Conservation (phyloP, 129 eudicot genomes). For the Dittrichia graveolens region DNA sequence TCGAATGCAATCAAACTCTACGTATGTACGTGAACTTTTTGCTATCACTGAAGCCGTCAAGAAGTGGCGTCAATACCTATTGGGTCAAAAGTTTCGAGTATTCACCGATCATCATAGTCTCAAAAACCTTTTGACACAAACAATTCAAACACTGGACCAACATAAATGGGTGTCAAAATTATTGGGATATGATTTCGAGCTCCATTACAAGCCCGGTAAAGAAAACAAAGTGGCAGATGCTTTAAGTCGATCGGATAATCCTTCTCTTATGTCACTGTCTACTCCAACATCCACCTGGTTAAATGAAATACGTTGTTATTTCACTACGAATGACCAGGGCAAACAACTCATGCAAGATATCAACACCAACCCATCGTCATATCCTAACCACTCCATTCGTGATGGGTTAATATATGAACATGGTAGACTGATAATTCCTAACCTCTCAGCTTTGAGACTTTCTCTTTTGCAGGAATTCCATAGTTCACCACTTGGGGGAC, state of each 20-base stretch:
- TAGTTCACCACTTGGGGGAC: neutral
- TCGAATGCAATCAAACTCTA: too few relatives aligned
- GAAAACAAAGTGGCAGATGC: neutral
- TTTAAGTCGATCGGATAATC: neutral
- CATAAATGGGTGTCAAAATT: too few relatives aligned
- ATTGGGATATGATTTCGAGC: too few relatives aligned
- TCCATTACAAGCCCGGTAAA: too few relatives aligned
- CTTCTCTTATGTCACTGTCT: neutral
- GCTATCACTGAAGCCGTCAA: too few relatives aligned
- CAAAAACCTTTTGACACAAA: too few relatives aligned
- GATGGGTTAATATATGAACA: neutral
- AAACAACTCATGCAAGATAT: neutral
- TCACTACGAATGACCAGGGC: neutral
- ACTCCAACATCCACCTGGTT: neutral
- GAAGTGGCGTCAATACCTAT: too few relatives aligned
- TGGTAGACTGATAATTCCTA: neutral
- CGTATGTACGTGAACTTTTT: too few relatives aligned
- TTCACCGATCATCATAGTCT: too few relatives aligned
- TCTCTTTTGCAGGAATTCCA: neutral
- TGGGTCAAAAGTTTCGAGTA: too few relatives aligned
- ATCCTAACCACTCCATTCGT: neutral
- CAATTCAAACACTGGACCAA: too few relatives aligned
- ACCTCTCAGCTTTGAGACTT: neutral
- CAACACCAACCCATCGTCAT: neutral
- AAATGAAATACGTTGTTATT: neutral